Evolutionary conservation across 176 grass and related monocot genomes (phyloP).

Genomic region (Pharus latifolius): DNA sequence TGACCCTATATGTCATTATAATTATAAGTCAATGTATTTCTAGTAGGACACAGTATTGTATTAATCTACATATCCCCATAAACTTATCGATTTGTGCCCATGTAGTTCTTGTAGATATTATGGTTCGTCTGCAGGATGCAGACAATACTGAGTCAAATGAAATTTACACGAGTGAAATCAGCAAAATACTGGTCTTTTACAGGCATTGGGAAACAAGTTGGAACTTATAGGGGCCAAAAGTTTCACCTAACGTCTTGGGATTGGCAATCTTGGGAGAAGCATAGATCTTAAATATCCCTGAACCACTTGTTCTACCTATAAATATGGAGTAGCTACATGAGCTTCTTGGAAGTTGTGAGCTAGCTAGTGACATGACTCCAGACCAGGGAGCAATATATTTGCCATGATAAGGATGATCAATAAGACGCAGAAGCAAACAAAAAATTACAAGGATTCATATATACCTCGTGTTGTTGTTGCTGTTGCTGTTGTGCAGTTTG

Average conservation of each 20-base stretch:
- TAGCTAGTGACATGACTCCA: conserved; percentile 19
- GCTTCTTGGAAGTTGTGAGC: conserved; percentile 40
- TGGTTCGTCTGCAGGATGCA: too few relatives aligned
- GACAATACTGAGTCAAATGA: too few relatives aligned
- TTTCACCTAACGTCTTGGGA: conserved; percentile 33
- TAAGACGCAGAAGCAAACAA: conserved; percentile 5
- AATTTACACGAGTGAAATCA: not conserved
- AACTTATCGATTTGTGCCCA: too few relatives aligned
- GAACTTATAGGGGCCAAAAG: conserved; percentile 1
- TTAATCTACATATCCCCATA: too few relatives aligned
- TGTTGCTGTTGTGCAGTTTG: conserved; percentile 19
- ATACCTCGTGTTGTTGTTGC: conserved; percentile 25
- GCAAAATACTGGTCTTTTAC: not conserved
- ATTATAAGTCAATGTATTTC: conserved; percentile 8
- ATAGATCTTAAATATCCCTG: conserved; percentile 28
- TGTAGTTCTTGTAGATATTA: too few relatives aligned
- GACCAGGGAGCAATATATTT: conserved; percentile 11
- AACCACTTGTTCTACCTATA: conserved; percentile 9
- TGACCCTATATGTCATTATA: conserved; percentile 20
- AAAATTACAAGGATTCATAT: too few relatives aligned
- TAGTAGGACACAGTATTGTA: conserved; percentile 9
- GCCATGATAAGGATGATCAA: not conserved
- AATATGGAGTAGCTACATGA: conserved; percentile 31
- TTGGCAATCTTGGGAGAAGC: conserved; percentile 31
- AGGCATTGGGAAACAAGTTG: not conserved